Percentiles rank a stretch among this genome's conserved stretches.
Conservation (phyloP, 2,329 filamentous ascomycete species). For the Penicillium sumatraense region DNA sequence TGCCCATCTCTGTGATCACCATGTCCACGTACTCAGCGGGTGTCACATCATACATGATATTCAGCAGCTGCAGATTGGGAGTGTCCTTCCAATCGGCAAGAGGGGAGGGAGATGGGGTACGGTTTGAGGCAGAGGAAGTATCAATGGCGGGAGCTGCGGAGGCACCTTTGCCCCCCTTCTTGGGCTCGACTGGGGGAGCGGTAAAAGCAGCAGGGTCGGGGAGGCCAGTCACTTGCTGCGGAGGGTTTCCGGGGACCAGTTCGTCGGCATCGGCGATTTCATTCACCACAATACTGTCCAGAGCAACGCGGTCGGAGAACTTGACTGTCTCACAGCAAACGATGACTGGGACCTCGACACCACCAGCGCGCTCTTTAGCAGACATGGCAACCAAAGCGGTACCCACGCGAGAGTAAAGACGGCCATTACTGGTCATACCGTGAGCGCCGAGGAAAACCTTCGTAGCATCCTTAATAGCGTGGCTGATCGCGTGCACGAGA, state of each 20-base stretch:
- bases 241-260: conserved; percentile 47
- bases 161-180: conserved; percentile 39
- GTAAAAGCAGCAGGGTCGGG: conserved; percentile 30
- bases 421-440: conserved; percentile 93
- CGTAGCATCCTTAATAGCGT: conserved; percentile 72
- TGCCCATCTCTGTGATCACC: conserved; percentile 90
- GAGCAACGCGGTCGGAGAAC: conserved; percentile 85
- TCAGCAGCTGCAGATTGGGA: conserved; percentile 65
- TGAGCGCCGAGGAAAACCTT: conserved; percentile 86
- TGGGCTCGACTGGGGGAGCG: conserved; percentile 28
- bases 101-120: conserved; percentile 35
- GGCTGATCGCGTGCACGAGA: conserved; percentile 76
- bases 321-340: conserved; percentile 95
- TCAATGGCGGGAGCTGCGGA: conserved; percentile 22
- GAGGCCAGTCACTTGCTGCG: conserved; percentile 39
- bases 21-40: conserved; percentile 83
- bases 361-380: conserved; percentile 64
- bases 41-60: conserved; percentile 91
- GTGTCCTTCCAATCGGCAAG: conserved; percentile 63
- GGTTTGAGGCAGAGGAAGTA: conserved; percentile 28
- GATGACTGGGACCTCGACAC: conserved; percentile 75
- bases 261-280: conserved; percentile 82
- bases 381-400: conserved; percentile 86
- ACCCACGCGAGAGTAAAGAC: conserved; percentile 84
- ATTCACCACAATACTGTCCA: conserved; percentile 92